Percentiles rank a stretch among this genome's conserved stretches.
Conservation (phyloP, 805 yeast genomes). For the Kodamaea kaohsiungensis region DNA sequence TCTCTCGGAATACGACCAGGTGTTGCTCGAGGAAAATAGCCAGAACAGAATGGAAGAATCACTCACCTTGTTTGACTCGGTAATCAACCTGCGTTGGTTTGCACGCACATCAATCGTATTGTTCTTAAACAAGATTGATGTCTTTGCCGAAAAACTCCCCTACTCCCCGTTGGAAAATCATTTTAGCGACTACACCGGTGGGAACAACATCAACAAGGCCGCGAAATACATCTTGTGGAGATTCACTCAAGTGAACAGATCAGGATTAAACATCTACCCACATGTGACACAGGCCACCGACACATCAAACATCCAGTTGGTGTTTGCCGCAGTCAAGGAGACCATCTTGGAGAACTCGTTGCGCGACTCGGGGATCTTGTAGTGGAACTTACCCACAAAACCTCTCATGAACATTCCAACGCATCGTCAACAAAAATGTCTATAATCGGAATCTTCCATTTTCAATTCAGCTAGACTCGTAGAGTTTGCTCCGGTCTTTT, state of each 20-base stretch:
- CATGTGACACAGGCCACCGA: constrained; percentile 95
- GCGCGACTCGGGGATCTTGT: constrained; percentile 73
- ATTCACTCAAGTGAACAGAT: constrained; percentile 79
- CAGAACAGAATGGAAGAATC: constrained; percentile 45
- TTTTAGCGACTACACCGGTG: constrained; percentile 91
- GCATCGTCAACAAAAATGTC: background rate
- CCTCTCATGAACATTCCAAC: constrained; percentile 1
- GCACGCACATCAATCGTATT: constrained; percentile 81
- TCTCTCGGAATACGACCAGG: constrained; percentile 87
- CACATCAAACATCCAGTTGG: constrained; percentile 83
- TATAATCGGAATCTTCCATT: background rate
- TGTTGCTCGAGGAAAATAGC: constrained; percentile 51
- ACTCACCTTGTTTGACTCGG: constrained; percentile 81
- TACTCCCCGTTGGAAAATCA: constrained; percentile 77
- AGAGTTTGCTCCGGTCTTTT: constrained; percentile 1
- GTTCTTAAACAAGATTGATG: constrained; percentile 86
- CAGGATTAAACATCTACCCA: constrained; percentile 80
- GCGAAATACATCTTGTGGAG: constrained; percentile 91
- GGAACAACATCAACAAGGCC: constrained; percentile 85
- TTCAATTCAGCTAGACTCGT: background rate
- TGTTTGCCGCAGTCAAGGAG: constrained; percentile 81
- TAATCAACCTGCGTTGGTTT: constrained; percentile 92
- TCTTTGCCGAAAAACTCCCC: constrained; percentile 82
- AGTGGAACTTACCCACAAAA: background rate
- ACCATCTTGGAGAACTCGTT: constrained; percentile 75